phyloP scores from a whole-genome alignment of 495 filamentous ascomycete genomes.

The Penicillium flavigenum region DNA sequence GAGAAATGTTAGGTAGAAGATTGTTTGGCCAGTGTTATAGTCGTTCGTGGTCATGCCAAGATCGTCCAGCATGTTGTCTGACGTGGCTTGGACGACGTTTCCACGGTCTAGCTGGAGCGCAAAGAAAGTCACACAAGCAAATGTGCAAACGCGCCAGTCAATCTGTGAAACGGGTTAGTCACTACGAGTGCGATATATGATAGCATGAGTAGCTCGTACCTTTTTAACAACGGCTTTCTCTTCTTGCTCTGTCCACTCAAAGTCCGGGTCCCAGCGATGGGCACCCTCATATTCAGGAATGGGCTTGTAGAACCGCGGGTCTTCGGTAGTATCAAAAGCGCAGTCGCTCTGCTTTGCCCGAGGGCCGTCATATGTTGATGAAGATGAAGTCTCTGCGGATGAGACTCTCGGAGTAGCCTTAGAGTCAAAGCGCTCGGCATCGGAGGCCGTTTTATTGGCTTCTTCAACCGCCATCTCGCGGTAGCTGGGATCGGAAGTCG shows the following conservation, averaged over 20 bases:
- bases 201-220: constrained; percentile 33
- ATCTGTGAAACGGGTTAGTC: constrained; percentile 37
- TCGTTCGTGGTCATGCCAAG: constrained; percentile 65
- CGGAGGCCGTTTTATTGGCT: constrained; percentile 8
- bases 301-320: constrained; percentile 54
- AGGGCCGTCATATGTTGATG: constrained; percentile 21
- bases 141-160: constrained; percentile 57
- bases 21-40: constrained; percentile 76
- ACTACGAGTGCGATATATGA: neutral
- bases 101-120: constrained; percentile 78
- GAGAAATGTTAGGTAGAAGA: constrained; percentile 66
- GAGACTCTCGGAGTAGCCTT: constrained; percentile 17
- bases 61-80: constrained; percentile 66
- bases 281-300: constrained; percentile 63
- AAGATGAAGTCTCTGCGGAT: constrained; percentile 26
- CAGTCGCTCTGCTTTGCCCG: constrained; percentile 23
- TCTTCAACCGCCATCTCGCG: constrained; percentile 27
- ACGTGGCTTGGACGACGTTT: constrained; percentile 69
- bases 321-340: constrained; percentile 43
- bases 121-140: constrained; percentile 79
- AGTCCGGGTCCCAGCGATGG: constrained; percentile 75
- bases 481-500: neutral
- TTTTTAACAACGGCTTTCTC: constrained; percentile 67
- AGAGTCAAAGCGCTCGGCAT: constrained; percentile 3
- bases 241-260: constrained; percentile 67